phyloP scores from a whole-genome alignment of 2,329 filamentous ascomycete genomes.

The Penicillium psychrosexuale region DNA sequence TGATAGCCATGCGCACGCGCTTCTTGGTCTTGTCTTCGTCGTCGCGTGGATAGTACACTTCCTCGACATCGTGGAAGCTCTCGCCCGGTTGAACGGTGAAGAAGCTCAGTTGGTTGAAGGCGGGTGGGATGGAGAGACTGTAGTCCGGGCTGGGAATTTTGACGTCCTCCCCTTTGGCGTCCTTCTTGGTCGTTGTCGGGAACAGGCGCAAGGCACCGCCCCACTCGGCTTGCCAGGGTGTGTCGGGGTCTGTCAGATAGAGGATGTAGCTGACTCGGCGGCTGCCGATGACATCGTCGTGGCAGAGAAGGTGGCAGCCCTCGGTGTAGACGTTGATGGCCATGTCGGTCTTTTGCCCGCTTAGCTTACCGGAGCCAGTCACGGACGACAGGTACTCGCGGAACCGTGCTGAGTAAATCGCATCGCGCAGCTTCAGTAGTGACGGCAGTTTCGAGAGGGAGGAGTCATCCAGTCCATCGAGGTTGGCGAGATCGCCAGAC shows the following conservation, averaged over 20 bases:
- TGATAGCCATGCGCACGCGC: conserved; percentile 88
- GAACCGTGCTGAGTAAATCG: conserved; percentile 86
- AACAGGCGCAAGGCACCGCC: conserved; percentile 88
- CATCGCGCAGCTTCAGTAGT: conserved; percentile 86
- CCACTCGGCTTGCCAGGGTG: conserved; percentile 85
- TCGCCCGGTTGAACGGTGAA: conserved; percentile 98
- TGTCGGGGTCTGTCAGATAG: conserved; percentile 90
- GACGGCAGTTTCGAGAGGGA: conserved; percentile 84
- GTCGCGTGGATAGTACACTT: conserved; percentile 74
- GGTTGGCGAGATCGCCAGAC: conserved; percentile 93
- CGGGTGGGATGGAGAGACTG: conserved; percentile 80
- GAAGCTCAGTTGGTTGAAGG: conserved; percentile 97
- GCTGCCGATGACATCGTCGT: conserved; percentile 98
- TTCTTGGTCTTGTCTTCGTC: conserved; percentile 59
- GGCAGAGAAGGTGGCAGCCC: conserved; percentile 90
- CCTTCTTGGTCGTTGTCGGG: conserved; percentile 64
- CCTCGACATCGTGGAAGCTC: conserved; percentile 98
- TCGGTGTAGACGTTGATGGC: conserved; percentile 98
- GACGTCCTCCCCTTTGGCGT: conserved; percentile 69
- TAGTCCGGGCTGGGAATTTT: conserved; percentile 77
- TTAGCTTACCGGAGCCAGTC: conserved; percentile 80
- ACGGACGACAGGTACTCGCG: conserved; percentile 83
- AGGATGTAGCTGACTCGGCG: conserved; percentile 94
- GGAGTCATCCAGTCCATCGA: conserved; percentile 86
- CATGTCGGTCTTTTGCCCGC: conserved; percentile 95